These are phyloP conservation scores for Rhizophora apiculata DNA, from an alignment of 345 rosid species.

Conservation along the genomic window DNA sequence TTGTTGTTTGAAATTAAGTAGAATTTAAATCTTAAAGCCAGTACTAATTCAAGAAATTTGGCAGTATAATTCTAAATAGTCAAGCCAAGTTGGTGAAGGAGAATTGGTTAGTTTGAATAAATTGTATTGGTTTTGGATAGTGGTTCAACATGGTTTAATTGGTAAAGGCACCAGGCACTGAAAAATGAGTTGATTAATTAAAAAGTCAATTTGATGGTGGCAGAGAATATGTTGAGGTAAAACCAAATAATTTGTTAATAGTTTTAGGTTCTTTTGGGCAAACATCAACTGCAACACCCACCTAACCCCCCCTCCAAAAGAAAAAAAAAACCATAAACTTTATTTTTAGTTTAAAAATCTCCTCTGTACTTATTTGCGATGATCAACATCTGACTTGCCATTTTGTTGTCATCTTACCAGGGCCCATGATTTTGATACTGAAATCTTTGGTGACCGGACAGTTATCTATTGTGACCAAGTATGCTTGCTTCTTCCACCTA, in stretches of 20 bases:
- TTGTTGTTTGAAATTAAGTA: no score
- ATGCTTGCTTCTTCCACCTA: constrained; percentile 23
- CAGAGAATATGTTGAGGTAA: neutral
- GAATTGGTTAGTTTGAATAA: neutral
- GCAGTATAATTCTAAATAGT: no score
- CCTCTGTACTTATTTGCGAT: neutral
- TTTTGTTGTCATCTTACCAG: constrained; percentile 37
- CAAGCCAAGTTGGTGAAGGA: neutral
- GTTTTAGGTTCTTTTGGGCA: neutral
- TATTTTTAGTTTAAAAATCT: neutral
- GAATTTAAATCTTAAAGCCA: no score
- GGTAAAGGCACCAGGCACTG: neutral
- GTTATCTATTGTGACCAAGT: constrained; percentile 97
- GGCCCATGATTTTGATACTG: constrained; percentile 71
- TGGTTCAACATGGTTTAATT: neutral
- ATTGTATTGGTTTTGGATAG: neutral
- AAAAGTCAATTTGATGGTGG: neutral
- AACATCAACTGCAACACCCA: no score
- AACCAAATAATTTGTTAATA: neutral
- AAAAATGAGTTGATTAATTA: neutral
- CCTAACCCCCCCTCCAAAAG: no score
- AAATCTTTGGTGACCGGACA: constrained; percentile 71
- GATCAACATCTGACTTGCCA: constrained; percentile 1
- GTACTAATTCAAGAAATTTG: no score
- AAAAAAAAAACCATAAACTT: neutral